Conservation (phyloP, 495 filamentous ascomycete genomes). For the Annulohypoxylon maeteangense region DNA sequence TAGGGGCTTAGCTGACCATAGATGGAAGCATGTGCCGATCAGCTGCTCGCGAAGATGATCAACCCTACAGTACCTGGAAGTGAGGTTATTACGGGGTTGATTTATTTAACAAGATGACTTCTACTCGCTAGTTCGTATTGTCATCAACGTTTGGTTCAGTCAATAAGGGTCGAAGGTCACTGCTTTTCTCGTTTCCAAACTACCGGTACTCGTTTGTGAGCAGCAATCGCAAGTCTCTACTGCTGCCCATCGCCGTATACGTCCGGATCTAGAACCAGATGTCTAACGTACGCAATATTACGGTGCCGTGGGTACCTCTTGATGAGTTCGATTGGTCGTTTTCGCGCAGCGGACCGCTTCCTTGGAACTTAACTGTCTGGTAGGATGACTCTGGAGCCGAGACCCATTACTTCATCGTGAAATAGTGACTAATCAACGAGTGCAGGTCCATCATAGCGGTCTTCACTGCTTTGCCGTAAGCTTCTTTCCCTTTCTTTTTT, state of each 20-base stretch:
- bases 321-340: slow-evolving; percentile 38
- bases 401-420: not conserved
- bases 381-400: slow-evolving; percentile 7
- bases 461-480: slow-evolving; percentile 49
- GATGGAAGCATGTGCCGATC: slow-evolving; percentile 1
- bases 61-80: not conserved
- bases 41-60: not conserved
- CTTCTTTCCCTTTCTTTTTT: not conserved
- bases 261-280: not conserved
- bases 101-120: slow-evolving; percentile 8
- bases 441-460: slow-evolving; percentile 47
- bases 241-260: not conserved
- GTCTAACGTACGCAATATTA: slow-evolving; percentile 34
- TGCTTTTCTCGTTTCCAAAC: slow-evolving; percentile 1
- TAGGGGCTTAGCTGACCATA: not conserved
- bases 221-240: slow-evolving; percentile 1
- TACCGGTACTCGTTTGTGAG: not conserved
- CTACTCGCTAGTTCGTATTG: slow-evolving; percentile 6
- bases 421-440: not conserved
- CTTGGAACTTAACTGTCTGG: slow-evolving; percentile 35
- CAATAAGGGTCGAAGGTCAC: not conserved
- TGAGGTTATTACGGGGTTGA: not conserved
- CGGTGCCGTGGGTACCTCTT: slow-evolving; percentile 32
- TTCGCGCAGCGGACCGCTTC: slow-evolving; percentile 23
- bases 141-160: not conserved